Percentiles rank a stretch among this genome's conserved stretches.
phyloP scores from a whole-genome alignment of 75 land plant genomes.

The Adiantum capillusveneris region DNA sequence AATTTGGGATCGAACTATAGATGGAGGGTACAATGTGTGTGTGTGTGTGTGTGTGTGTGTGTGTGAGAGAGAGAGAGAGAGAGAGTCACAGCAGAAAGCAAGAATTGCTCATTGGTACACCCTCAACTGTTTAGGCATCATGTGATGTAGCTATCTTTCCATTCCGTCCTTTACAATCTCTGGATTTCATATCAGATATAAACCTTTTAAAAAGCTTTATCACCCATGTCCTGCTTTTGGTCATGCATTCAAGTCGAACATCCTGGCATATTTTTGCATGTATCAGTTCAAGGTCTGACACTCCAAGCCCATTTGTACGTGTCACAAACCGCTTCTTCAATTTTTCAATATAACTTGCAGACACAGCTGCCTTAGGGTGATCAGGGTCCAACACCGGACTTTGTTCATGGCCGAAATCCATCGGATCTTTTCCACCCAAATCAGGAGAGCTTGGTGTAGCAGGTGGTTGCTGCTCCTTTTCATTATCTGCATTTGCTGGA shows the following conservation, averaged over 20 bases:
- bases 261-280: conserved; percentile 56
- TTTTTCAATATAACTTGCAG: conserved; percentile 27
- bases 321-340: conserved; percentile 50
- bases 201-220: no score
- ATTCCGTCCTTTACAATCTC: no score
- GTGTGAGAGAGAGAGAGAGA: not conserved
- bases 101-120: no score
- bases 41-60: conserved; percentile 2
- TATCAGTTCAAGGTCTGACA: conserved; percentile 74
- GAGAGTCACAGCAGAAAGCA: no score
- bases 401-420: conserved; percentile 7
- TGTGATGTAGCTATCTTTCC: no score
- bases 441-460: conserved; percentile 7
- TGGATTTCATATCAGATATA: no score
- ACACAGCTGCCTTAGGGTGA: not conserved
- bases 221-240: not conserved
- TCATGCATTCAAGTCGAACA: not conserved
- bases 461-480: conserved; percentile 5
- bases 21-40: not conserved
- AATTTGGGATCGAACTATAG: not conserved
- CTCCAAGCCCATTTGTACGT: conserved; percentile 40
- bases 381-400: conserved; percentile 13
- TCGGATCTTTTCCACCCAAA: conserved; percentile 4
- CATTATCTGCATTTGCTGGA: not conserved
- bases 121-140: no score